Conservation (phyloP, 116 monocot species). For the Trichopus zeylanicus region DNA sequence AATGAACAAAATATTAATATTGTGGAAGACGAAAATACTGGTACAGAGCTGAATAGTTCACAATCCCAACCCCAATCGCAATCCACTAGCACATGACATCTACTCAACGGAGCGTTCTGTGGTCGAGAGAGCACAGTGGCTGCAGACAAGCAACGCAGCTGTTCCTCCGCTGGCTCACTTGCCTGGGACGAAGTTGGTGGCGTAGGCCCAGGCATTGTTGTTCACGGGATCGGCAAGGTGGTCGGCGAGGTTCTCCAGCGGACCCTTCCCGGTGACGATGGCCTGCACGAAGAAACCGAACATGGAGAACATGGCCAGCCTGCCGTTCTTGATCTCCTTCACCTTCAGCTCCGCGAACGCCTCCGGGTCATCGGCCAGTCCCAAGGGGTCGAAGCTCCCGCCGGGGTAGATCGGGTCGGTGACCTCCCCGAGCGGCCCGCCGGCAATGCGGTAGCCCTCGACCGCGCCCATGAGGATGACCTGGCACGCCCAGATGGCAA, state of each 20-base stretch:
- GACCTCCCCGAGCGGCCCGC: constrained; percentile 56
- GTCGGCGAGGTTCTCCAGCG: constrained; percentile 47
- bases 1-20: neutral
- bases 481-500: constrained; percentile 68
- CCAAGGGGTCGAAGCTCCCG: constrained; percentile 58
- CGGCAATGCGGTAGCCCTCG: constrained; percentile 54
- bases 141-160: neutral
- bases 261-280: constrained; percentile 48
- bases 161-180: neutral
- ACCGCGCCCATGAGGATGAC: constrained; percentile 55
- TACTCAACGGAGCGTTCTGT: neutral
- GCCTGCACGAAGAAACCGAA: constrained; percentile 59
- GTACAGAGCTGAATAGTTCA: constrained; percentile 1
- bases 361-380: constrained; percentile 53
- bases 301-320: constrained; percentile 74
- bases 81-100: neutral
- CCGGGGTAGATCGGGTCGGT: constrained; percentile 51
- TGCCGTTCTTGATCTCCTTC: constrained; percentile 71
- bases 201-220: constrained; percentile 63
- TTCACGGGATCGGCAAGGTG: constrained; percentile 50
- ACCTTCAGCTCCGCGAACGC: constrained; percentile 68
- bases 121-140: neutral
- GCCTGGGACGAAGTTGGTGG: constrained; percentile 59
- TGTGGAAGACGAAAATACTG: neutral
- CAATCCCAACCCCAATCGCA: constrained; percentile 2